Base-by-base conservation (phyloP, 805 yeast genomes). In the Candida nemodendra region DNA sequence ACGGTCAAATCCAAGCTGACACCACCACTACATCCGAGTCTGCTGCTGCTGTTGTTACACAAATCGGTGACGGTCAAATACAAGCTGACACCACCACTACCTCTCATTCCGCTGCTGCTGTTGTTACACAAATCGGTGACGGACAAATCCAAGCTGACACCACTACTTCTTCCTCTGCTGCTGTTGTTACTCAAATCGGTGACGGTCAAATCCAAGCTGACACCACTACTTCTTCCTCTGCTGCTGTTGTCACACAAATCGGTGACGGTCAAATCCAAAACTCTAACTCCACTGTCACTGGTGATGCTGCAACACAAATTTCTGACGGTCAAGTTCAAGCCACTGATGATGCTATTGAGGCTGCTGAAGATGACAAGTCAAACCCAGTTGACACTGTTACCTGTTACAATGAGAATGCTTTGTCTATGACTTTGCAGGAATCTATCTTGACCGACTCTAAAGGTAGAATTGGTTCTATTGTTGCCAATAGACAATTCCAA, bases 401-500 rank as follows among this genome's bases (percentile, higher is more conserved):
- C 24, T 69, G 77, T 61, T 41, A 46, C 35, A 45, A 62, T 31
- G 50, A 50, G n/a, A 51, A 60, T 51, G 53, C 74, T 31, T 64
- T 76, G 43, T 49, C 74, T 18, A 65, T 76, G 68, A 57, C 62
- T 18, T 67, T 76, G 56, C 55, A 62, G 36, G 57, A 47, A 27
- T 59, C 71, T 31, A 54, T 69, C 30, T 64, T 76, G 54, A 67
- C 57, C 14, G 80, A 75, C 51, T 46, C 65, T 16, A 41, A 59
- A 34, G 77, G 76, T 44, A 72, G 80, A 70, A 62, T 75, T 43
- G 80, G 80, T 49, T 72, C 79, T 29, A 74, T 75, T 61, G 80
- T 75, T 50, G 78, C 79, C 44, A 74, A 74, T 74, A 69, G 77
- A 66, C 81, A 76, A 62, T 76, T 76, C 74, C 81, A 76, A 64